These are phyloP conservation scores for Ophiocordyceps sinensis DNA, from an alignment of 2,329 filamentous ascomycete genomes.

Conservation along the genomic window DNA sequence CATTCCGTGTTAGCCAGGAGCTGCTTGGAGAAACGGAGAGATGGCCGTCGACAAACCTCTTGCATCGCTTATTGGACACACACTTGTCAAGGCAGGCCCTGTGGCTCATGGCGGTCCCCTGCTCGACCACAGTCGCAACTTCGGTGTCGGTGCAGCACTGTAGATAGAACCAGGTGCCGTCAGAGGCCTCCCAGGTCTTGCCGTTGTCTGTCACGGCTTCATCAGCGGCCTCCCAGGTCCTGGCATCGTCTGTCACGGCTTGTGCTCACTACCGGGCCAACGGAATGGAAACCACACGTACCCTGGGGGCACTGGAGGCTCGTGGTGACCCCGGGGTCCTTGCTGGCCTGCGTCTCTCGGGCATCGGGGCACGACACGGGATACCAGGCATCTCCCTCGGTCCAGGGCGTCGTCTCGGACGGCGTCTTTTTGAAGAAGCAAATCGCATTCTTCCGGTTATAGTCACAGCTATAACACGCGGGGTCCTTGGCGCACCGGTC, in stretches of 20 bases:
- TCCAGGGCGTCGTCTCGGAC: not conserved
- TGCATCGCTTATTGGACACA: conserved; percentile 4
- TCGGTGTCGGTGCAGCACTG: conserved; percentile 6
- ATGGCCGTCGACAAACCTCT: conserved; percentile 2
- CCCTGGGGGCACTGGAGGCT: not conserved
- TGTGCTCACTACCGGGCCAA: not conserved
- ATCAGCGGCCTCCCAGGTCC: too few species aligned
- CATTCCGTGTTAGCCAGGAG: too few species aligned
- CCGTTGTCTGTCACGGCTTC: conserved; percentile 2
- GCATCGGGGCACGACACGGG: not conserved
- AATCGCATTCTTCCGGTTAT: not conserved
- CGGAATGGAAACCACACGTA: not conserved
- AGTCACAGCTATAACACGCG: conserved; percentile 2
- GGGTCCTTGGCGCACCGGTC: conserved; percentile 1
- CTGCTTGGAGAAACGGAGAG: too few species aligned
- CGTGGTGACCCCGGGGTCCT: not conserved
- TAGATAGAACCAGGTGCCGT: conserved; percentile 7
- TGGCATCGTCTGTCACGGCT: too few species aligned
- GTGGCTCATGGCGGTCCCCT: conserved; percentile 1
- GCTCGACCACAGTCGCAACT: conserved; percentile 2
- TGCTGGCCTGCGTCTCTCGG: not conserved
- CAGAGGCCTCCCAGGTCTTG: conserved; percentile 5
- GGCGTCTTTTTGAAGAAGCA: conserved; percentile 1
- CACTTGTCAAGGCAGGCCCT: conserved; percentile 5
- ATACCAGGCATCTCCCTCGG: not conserved